Evolutionary conservation across 805 yeast genomes (phyloP).

Genomic region (Lipomyces chichibuensis): DNA sequence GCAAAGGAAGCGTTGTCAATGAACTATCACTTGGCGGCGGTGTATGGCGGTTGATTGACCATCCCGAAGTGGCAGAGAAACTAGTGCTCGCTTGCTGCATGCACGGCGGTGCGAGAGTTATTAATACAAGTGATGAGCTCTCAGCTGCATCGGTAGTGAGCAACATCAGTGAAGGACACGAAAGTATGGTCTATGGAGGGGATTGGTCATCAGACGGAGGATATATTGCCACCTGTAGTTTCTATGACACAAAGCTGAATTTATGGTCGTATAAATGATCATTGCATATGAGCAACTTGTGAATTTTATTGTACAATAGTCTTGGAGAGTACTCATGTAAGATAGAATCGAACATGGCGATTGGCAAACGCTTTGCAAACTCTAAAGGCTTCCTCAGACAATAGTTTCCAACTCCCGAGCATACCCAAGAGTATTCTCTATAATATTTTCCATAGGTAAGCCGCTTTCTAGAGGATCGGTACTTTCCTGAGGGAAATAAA

Average conservation of each 20-base stretch:
- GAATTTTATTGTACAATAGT: conserved; percentile 15
- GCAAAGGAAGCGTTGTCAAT: conserved; percentile 48
- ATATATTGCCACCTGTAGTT: conserved; percentile 78
- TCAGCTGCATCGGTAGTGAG: conserved; percentile 26
- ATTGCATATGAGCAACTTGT: not conserved
- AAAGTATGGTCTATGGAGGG: conserved; percentile 95
- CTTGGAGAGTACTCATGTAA: not conserved
- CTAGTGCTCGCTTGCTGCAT: conserved; percentile 77
- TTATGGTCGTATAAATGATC: conserved; percentile 55
- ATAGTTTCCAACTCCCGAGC: conserved; percentile 93
- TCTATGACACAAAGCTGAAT: conserved; percentile 83
- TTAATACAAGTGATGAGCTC: conserved; percentile 45
- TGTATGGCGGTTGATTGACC: conserved; percentile 87
- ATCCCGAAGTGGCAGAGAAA: conserved; percentile 42
- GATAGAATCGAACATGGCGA: not conserved
- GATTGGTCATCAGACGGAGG: conserved; percentile 67
- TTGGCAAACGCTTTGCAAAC: not conserved
- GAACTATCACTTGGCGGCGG: conserved; percentile 79
- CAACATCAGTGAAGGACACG: conserved; percentile 57
- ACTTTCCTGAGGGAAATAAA: conserved; percentile 44
- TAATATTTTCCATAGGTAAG: conserved; percentile 51
- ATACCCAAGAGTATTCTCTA: conserved; percentile 76
- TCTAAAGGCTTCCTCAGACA: conserved; percentile 51
- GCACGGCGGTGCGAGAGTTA: conserved; percentile 89
- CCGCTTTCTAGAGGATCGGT: conserved; percentile 45